phyloP scores from a whole-genome alignment of 306 rosid genomes.

The Trifolium fragiferum region DNA sequence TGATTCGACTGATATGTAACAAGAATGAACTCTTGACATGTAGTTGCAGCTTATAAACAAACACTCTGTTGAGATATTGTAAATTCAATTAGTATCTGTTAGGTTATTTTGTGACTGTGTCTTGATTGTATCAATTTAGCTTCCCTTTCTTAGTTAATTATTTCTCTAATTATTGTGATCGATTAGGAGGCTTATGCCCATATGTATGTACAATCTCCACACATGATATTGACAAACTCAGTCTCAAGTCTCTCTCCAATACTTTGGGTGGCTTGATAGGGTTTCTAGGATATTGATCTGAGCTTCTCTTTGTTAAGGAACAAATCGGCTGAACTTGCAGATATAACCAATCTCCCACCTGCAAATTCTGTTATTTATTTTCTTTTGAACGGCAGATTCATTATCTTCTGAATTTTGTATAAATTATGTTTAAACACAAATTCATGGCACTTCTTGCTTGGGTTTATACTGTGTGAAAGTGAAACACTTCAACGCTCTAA shows the following conservation, averaged over 20 bases:
- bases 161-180: background rate
- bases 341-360: background rate
- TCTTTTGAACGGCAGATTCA: background rate
- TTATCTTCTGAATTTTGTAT: background rate
- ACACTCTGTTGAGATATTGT: background rate
- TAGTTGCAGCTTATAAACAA: conserved; percentile 2
- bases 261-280: background rate
- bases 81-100: background rate
- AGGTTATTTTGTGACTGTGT: background rate
- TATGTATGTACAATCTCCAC: background rate
- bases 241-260: background rate
- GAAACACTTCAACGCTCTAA: conserved; percentile 5
- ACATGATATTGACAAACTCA: background rate
- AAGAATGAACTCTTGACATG: background rate
- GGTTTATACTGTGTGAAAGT: background rate
- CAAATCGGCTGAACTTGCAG: background rate
- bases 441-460: background rate
- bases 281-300: background rate
- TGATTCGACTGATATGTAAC: conserved; percentile 14
- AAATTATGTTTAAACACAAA: background rate
- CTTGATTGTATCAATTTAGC: background rate
- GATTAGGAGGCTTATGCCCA: background rate
- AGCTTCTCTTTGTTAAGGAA: conserved; percentile 10
- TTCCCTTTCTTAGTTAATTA: background rate
- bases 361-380: background rate